A percentile compares a stretch with the other conserved stretches of the same genome.
phyloP scores from a whole-genome alignment of 2,329 filamentous ascomycete genomes.

The Kalmusia sp. region DNA sequence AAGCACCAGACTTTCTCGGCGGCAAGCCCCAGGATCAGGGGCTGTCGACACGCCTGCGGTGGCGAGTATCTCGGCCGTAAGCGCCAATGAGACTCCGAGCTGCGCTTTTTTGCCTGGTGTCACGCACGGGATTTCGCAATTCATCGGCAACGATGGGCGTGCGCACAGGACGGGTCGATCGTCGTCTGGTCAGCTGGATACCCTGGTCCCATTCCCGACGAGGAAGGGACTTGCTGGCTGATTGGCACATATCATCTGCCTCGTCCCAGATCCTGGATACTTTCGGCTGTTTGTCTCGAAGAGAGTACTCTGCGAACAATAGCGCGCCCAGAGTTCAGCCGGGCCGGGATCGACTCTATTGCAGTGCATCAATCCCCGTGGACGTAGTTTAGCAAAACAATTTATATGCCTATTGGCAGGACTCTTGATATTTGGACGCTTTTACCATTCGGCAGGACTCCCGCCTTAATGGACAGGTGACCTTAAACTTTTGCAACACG shows the following conservation, averaged over 20 bases:
- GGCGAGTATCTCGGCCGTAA: background rate
- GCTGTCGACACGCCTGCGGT: background rate
- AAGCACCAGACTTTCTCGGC: background rate
- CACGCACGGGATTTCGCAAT: background rate
- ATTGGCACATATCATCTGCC: background rate
- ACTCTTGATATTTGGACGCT: too few species aligned
- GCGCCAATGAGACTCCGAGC: background rate
- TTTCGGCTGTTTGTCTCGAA: background rate
- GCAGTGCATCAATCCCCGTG: too few species aligned
- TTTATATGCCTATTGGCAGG: too few species aligned
- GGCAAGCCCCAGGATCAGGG: background rate
- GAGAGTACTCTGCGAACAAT: background rate
- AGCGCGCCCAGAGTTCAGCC: background rate
- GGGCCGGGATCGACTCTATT: background rate
- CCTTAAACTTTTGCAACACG: too few species aligned
- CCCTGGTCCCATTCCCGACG: background rate
- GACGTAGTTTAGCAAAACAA: too few species aligned
- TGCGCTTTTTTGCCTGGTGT: background rate
- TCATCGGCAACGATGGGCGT: background rate
- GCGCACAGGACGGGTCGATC: background rate
- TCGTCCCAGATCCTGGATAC: background rate
- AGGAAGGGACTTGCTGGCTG: background rate
- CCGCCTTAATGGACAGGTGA: too few species aligned
- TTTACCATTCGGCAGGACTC: too few species aligned
- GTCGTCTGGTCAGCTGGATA: background rate